Evolutionary conservation across 2,329 filamentous ascomycete species (phyloP), one percentile per base, ranked within the genome.

Genomic region (Clonostachys solani): DNA sequence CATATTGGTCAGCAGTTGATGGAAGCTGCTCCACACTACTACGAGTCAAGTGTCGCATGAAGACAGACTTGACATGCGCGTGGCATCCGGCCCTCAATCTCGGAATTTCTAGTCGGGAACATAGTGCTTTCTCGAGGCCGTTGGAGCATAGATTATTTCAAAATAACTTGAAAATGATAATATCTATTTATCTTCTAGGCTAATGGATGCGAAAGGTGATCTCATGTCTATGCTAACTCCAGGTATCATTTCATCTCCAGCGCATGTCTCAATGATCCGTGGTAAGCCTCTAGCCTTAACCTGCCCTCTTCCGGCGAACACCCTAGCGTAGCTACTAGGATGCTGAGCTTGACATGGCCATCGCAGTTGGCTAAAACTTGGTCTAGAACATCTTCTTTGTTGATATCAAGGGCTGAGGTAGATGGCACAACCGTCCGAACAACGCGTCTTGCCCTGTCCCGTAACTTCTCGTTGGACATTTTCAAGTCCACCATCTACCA

Each of bases 401-500:
- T 38, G 15, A 38, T 18, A 38, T 38, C 55, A 58, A 5, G 44
- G 34, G 7, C 44, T 18, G 18, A 51, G 50, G n/a, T 44, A 38
- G 36, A 18, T n/a, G 36, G 36, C 17, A 38, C 52, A 18, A 57
- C 51, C 13, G 48, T 44, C 16, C 49, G 48, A 42, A 52, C 59
- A 54, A 48, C 60, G 44, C 47, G 61, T 51, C 13, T 60, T 49
- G 17, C 52, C 6, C 55, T 49, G 35, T 56, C 50, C 12, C 42
- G 45, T 6, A 70, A 59, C 50, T 70, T 68, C 34, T 63, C 38
- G 47, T 71, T 71, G 16, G 66, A 64, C 5, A 63, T 61, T 44
- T 62, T 62, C 15, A 70, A 53, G 48, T 57, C 55, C 9, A 35
- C 37, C 46, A 34, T 45, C 46, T 45, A n/a, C 23, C 23, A 6